These are phyloP conservation scores for Patellaria atrata DNA, from an alignment of 495 filamentous ascomycete species.

Conservation along the genomic window DNA sequence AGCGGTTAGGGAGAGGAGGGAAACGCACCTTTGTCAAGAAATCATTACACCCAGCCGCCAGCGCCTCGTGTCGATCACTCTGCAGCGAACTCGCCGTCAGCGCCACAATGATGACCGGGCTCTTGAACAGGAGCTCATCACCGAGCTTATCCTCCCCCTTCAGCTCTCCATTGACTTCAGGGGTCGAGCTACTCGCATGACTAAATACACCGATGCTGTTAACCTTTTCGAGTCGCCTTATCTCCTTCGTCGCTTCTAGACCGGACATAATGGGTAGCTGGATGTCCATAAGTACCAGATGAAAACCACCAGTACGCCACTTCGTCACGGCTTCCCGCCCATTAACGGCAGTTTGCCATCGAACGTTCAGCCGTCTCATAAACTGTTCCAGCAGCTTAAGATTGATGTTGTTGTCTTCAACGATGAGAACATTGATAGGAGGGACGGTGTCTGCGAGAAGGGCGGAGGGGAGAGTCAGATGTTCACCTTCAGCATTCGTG, in stretches of 20 bases:
- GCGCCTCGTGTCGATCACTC: conserved; percentile 83
- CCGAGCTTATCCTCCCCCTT: conserved; percentile 53
- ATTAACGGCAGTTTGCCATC: conserved; percentile 96
- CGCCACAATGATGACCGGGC: conserved; percentile 93
- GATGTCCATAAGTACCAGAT: conserved; percentile 97
- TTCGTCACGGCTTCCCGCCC: conserved; percentile 84
- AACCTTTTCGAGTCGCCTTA: conserved; percentile 71
- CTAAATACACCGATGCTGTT: conserved; percentile 80
- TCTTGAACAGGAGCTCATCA: conserved; percentile 68
- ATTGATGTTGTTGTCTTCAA: conserved; percentile 98
- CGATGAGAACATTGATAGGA: conserved; percentile 93
- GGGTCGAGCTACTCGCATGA: conserved; percentile 18
- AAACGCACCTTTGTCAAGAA: conserved; percentile 85
- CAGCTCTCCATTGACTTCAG: conserved; percentile 22
- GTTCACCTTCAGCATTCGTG: conserved; percentile 25
- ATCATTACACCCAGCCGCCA: conserved; percentile 95
- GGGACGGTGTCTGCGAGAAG: conserved; percentile 74
- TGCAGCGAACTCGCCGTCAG: conserved; percentile 87
- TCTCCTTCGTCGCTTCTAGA: conserved; percentile 92
- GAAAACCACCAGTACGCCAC: conserved; percentile 90
- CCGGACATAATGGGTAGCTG: conserved; percentile 96
- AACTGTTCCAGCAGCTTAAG: conserved; percentile 84
- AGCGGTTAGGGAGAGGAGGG: conserved; percentile 4
- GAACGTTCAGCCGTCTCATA: conserved; percentile 89
- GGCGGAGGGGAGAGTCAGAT: conserved; percentile 42